Evolutionary conservation across 805 yeast species (phyloP), one percentile per base, ranked within the genome.

Genomic region (Candida awuae): DNA sequence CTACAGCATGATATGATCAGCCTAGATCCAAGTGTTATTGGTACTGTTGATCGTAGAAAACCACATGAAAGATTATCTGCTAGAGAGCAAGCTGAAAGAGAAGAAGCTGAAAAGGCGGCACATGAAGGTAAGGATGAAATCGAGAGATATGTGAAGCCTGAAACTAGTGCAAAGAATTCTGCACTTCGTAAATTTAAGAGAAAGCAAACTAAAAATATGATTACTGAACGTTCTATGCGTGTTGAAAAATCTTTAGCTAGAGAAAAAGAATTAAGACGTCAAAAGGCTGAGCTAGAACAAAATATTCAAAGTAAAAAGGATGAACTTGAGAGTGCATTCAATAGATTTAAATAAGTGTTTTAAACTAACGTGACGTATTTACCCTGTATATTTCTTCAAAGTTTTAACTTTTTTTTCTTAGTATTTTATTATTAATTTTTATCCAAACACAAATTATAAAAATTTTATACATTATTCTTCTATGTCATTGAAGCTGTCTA

Each of bases 1-100:
- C 68, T 92, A 49, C 79, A 83, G 49, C 94, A 97, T 6, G 97
- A 90, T 58, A 81, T 94, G 65, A 92, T 92, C 44, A 70, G 94
- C 1, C 66, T 92, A 54, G 95, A 92, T 68, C 97, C 97, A 41
- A 74, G 71, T 53, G 75, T 71, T 38, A 82, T 92, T 50, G 98
- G 98, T 50, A 70, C 77, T 4, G 87, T 92, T 13, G 90, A 85
- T 53, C 73, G 73, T 49, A 70, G 80, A 40, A 81, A 90, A 4
- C 67, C 73, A 13, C 62, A 66, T 13, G 66, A 72, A 39, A 73
- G 97, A 52, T 63, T 81, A 55, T 74, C 75, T 34, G 80, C 85
- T 1, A 64, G 74, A 41, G 78, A 79, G 35, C 52, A 75, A 30
- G 65, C 68, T 15, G 74, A 70, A 45, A 48, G 71, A 28, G 61